phyloP scores from a whole-genome alignment of 129 eudicot species.

The Lactuca saligna region DNA sequence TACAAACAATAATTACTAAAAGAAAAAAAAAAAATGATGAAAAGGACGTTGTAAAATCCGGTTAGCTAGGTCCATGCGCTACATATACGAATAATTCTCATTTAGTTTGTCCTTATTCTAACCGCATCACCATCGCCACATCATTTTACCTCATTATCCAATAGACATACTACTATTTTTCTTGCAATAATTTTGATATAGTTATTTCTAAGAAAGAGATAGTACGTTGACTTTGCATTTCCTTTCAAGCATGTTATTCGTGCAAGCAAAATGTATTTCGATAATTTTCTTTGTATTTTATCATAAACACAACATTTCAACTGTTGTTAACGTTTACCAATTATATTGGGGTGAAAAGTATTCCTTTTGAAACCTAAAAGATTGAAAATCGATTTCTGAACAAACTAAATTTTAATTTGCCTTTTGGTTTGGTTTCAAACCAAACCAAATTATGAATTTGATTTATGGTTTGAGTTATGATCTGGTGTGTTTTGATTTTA shows the following conservation, averaged over 20 bases:
- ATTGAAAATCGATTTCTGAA: too few species aligned
- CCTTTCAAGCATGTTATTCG: not conserved
- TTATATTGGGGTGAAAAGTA: too few species aligned
- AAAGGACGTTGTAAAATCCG: not conserved
- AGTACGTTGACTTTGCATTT: not conserved
- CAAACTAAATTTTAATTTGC: too few species aligned
- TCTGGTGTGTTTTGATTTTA: too few species aligned
- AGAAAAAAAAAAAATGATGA: not conserved
- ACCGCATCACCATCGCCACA: conserved; percentile 13
- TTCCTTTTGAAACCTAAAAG: too few species aligned
- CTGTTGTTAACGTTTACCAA: too few species aligned
- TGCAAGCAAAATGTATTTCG: not conserved
- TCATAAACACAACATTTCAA: too few species aligned
- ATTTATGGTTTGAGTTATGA: too few species aligned
- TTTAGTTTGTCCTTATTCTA: not conserved
- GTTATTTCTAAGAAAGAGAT: not conserved
- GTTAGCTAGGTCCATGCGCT: conserved; percentile 3
- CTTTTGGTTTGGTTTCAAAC: too few species aligned
- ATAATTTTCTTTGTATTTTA: too few species aligned
- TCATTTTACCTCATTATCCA: conserved; percentile 5
- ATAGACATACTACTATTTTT: not conserved
- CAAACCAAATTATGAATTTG: too few species aligned
- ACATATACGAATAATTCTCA: not conserved
- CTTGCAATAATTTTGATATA: not conserved
- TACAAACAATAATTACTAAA: not conserved